Conservation (phyloP, 257 asterid species). For the Solanum pennellii region DNA sequence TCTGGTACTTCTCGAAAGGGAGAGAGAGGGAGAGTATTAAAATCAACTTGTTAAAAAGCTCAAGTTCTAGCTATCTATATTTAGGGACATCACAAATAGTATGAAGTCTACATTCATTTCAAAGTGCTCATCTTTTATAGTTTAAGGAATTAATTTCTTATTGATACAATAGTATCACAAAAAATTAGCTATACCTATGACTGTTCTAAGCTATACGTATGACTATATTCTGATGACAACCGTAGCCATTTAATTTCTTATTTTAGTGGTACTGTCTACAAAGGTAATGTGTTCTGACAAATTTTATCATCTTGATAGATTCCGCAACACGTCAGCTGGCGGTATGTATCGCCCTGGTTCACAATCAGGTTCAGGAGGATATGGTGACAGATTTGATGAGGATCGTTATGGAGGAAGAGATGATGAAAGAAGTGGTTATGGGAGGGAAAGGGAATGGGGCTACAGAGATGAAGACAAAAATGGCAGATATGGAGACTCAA, state of each 20-base stretch:
- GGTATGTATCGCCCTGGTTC: constrained; percentile 78
- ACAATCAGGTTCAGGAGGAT: constrained; percentile 40
- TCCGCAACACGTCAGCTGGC: constrained; percentile 52
- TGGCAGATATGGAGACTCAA: constrained; percentile 61
- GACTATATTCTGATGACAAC: not conserved
- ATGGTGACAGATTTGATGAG: constrained; percentile 74
- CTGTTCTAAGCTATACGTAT: not conserved
- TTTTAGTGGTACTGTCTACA: not conserved
- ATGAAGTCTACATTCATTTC: not conserved
- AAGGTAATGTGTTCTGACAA: not conserved
- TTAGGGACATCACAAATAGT: not conserved
- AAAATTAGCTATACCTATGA: not conserved
- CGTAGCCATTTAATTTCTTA: not conserved
- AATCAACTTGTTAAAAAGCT: not conserved
- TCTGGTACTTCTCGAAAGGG: not conserved
- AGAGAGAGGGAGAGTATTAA: not conserved
- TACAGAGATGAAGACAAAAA: constrained; percentile 28
- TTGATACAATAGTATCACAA: not conserved
- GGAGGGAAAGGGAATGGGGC: constrained; percentile 6
- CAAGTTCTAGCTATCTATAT: not conserved
- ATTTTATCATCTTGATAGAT: constrained; percentile 31
- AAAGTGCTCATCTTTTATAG: not conserved
- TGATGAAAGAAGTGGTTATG: constrained; percentile 29
- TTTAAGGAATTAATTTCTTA: not conserved
- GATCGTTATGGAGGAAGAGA: constrained; percentile 75